Base-by-base conservation (phyloP, 495 filamentous ascomycete genomes). In the Penicillium roqueforti region DNA sequence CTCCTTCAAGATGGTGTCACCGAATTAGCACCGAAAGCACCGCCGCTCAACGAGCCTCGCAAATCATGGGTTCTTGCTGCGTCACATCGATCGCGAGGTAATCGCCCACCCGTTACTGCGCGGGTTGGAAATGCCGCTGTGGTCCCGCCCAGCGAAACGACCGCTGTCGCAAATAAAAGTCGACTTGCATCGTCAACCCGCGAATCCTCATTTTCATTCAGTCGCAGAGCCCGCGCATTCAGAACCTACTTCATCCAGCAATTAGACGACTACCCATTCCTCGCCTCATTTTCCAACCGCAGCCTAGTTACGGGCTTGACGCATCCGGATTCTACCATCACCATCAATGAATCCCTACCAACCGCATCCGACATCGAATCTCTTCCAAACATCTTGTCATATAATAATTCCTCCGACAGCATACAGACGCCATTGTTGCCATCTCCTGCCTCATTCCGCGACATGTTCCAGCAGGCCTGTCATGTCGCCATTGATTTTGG, bases 401-500 rank as follows among this genome's bases (percentile, higher is more conserved):
- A 48, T 45, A 56, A 58, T 47, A 18, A 54, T 19, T 42, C 54
- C 26, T 29, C 44, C 39, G 46, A 53, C 43, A 28, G 28, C 25
- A 11, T 23, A 19, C 34, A 28, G 7, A 19, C 29, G 39, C 28
- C 36, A 34, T 25, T 29, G 41, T 46, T 51, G 28, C 47, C 48
- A 28, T 28, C 63, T 36, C 52, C 53, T 28, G 47, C 28, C 7
- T 42, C 28, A 34, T 19, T 67, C 53, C 40, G 40, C 23, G 50
- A 54, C 23, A 53, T 55, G 41, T 72, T 65, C 62, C 72, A 74
- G 69, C 69, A 66, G 69, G 69, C 53, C 68, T 72, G 69, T 47
- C 66, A 47, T 38, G 29, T 37, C 50, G 58, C 53, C 28, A 55
- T 34, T 23, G 57, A 40, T 61, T 26, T 57, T 56, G 42, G 53